Conservation (phyloP, 495 filamentous ascomycete genomes). For the Acidomyces sp. region DNA sequence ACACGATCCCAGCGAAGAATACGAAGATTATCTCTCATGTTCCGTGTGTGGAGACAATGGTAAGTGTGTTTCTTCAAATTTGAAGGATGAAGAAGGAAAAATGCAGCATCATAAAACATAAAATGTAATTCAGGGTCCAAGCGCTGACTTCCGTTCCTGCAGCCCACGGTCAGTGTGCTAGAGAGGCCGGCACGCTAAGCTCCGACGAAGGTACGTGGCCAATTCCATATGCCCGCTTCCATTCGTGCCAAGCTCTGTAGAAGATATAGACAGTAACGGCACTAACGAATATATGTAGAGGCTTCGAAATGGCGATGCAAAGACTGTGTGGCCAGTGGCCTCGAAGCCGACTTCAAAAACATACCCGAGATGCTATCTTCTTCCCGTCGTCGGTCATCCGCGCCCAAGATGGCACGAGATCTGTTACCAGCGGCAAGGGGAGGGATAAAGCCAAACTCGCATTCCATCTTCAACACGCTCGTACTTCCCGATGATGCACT, state of each 20-base stretch:
- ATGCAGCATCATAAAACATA: neutral
- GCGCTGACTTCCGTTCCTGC: conserved; percentile 31
- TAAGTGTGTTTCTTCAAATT: conserved; percentile 38
- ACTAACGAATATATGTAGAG: conserved; percentile 34
- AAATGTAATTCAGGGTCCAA: conserved; percentile 18
- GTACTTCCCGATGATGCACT: conserved; percentile 69
- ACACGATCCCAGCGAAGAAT: conserved; percentile 74
- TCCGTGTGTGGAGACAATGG: conserved; percentile 75
- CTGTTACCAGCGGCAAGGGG: conserved; percentile 62
- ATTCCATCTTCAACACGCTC: conserved; percentile 72
- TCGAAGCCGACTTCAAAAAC: conserved; percentile 33
- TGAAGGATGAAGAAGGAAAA: conserved; percentile 19
- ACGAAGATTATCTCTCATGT: conserved; percentile 73
- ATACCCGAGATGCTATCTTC: conserved; percentile 23
- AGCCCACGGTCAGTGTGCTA: conserved; percentile 92
- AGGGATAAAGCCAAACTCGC: conserved; percentile 57
- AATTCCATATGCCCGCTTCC: neutral
- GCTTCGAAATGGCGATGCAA: conserved; percentile 66
- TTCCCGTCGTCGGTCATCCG: conserved; percentile 29
- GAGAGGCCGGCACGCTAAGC: conserved; percentile 57
- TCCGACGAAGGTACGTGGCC: conserved; percentile 51
- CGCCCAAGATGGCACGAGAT: conserved; percentile 44
- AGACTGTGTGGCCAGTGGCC: conserved; percentile 55
- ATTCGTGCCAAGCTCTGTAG: conserved; percentile 16
- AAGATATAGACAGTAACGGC: conserved; percentile 9